A percentile compares a stretch with the other conserved stretches of the same genome.
Evolutionary conservation across 2,329 filamentous ascomycete genomes (phyloP).

Genomic region (Alternaria brassicae): DNA sequence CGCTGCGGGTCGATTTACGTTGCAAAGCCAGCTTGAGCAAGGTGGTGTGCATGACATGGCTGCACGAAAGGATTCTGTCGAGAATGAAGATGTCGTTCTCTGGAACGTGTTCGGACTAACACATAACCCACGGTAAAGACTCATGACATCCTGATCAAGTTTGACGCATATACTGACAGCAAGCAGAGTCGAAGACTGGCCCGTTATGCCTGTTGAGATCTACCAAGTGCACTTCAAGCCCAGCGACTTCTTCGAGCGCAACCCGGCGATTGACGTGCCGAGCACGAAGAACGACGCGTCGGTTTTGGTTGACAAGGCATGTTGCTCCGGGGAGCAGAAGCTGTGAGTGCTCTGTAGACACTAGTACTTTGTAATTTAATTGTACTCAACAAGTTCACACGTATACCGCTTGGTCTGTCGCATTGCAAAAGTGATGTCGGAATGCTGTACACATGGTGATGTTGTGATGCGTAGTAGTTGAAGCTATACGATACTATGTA

Average conservation of each 20-base stretch:
- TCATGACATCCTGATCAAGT: background rate
- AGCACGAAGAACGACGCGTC: conserved; percentile 40
- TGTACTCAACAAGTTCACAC: background rate
- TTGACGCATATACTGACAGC: background rate
- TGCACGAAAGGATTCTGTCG: conserved; percentile 52
- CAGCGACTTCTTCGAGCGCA: conserved; percentile 61
- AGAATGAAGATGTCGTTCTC: conserved; percentile 57
- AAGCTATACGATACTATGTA: conserved; percentile 2
- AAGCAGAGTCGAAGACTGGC: conserved; percentile 56
- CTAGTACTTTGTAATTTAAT: background rate
- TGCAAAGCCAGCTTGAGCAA: conserved; percentile 54
- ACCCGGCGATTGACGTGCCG: conserved; percentile 63
- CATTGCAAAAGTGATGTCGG: background rate
- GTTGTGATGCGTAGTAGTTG: background rate
- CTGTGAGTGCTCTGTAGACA: conserved; percentile 12
- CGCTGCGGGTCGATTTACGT: conserved; percentile 57
- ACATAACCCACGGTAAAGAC: conserved; percentile 56
- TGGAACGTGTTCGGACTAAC: conserved; percentile 61
- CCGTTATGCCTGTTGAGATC: conserved; percentile 60
- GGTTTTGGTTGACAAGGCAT: conserved; percentile 33
- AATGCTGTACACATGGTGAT: background rate
- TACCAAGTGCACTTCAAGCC: conserved; percentile 58
- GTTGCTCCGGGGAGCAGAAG: conserved; percentile 29
- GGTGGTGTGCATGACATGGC: conserved; percentile 56
- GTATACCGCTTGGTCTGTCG: background rate